Conservation (phyloP, 2,329 filamentous ascomycete species). For the Berkeleyomyces rouxiae region DNA sequence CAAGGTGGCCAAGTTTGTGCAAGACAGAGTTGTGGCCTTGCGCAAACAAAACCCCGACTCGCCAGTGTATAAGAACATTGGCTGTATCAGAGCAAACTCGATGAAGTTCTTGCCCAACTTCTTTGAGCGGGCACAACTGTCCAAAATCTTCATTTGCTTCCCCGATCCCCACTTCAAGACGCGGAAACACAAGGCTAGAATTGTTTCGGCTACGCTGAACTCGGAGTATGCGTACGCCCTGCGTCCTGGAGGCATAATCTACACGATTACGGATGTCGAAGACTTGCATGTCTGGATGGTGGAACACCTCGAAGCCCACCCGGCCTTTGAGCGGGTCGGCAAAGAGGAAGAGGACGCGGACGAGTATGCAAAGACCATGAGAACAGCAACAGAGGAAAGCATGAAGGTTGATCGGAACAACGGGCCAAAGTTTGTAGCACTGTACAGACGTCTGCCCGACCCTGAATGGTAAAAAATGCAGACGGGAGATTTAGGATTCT, state of each 20-base stretch:
- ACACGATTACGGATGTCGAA: constrained; percentile 95
- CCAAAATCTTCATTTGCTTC: constrained; percentile 94
- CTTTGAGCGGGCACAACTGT: constrained; percentile 65
- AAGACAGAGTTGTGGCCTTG: constrained; percentile 70
- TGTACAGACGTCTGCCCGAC: constrained; percentile 68
- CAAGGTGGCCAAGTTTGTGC: constrained; percentile 80
- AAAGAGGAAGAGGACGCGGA: constrained; percentile 52
- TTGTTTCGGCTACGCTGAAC: constrained; percentile 74
- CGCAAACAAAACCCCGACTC: constrained; percentile 43
- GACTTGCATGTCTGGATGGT: constrained; percentile 92
- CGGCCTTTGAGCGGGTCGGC: constrained; percentile 59
- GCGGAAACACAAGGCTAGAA: constrained; percentile 90
- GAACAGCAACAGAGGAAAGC: constrained; percentile 79
- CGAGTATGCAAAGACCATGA: constrained; percentile 58
- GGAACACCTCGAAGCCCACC: constrained; percentile 61
- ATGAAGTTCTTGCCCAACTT: constrained; percentile 99
- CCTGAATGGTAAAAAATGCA: constrained; percentile 45
- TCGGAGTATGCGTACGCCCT: constrained; percentile 88
- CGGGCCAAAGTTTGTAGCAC: constrained; percentile 77
- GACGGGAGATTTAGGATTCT: neutral
- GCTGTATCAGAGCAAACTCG: constrained; percentile 78
- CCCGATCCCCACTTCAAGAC: constrained; percentile 97
- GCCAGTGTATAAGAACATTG: constrained; percentile 63
- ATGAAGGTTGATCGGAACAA: constrained; percentile 91
- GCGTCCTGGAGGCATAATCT: constrained; percentile 68